Percentiles rank a stretch among this genome's conserved stretches.
Evolutionary conservation across 192 early-diverging fungal species (phyloP).

Genomic region (Haplosporangium gracile): DNA sequence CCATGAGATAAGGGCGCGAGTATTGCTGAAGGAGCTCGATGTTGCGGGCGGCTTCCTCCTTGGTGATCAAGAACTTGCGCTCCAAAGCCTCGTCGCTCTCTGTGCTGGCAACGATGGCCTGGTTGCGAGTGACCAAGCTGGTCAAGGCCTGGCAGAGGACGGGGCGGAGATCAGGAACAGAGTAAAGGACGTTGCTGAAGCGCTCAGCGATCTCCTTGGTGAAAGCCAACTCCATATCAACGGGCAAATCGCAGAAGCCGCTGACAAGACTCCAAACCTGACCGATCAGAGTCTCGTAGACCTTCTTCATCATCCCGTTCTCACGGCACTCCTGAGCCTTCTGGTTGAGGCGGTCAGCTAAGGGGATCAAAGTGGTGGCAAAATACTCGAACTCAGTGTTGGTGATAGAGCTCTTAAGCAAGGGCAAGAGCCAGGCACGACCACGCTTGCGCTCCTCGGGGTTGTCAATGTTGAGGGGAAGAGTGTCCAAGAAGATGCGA

Average conservation of each 20-base stretch:
- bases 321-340: conserved; percentile 72
- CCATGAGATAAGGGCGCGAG: conserved; percentile 78
- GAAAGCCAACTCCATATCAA: conserved; percentile 76
- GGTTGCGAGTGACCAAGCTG: conserved; percentile 69
- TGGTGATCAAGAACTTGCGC: conserved; percentile 62
- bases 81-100: conserved; percentile 59
- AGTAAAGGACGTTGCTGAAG: conserved; percentile 82
- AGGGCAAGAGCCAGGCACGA: conserved; percentile 92
- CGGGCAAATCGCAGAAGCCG: conserved; percentile 87
- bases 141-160: conserved; percentile 82
- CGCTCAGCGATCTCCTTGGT: conserved; percentile 75
- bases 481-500: conserved; percentile 75
- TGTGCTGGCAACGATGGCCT: conserved; percentile 54
- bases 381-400: conserved; percentile 84
- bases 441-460: conserved; percentile 67
- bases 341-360: conserved; percentile 78
- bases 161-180: conserved; percentile 81
- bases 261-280: conserved; percentile 93
- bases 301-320: conserved; percentile 80
- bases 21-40: conserved; percentile 72
- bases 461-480: conserved; percentile 89
- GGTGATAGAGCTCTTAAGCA: conserved; percentile 80
- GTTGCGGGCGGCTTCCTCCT: conserved; percentile 68
- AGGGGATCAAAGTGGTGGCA: conserved; percentile 76
- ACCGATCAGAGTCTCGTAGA: conserved; percentile 88